phyloP scores from a whole-genome alignment of 2,329 filamentous ascomycete genomes.

The Pseudofabraea citricarpa region DNA sequence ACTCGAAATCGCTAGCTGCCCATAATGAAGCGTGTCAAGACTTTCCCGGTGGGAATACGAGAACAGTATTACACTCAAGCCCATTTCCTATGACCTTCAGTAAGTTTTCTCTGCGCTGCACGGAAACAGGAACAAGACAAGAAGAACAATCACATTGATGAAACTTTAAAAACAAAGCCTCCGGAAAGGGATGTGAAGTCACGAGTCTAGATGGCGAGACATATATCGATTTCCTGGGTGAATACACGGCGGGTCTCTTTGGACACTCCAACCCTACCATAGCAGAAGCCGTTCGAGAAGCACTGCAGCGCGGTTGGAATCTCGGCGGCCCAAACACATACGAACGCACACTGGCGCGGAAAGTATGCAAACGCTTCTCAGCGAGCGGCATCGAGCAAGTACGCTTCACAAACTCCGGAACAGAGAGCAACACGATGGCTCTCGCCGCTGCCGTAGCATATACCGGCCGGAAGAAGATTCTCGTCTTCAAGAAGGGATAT shows the following conservation, averaged over 20 bases:
- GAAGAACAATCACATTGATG: too few species aligned
- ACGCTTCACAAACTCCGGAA: constrained; percentile 62
- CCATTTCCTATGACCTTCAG: constrained; percentile 20
- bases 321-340: constrained; percentile 47
- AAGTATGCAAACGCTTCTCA: constrained; percentile 44
- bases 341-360: constrained; percentile 45
- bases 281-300: constrained; percentile 37
- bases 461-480: constrained; percentile 16
- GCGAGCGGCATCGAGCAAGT: constrained; percentile 42
- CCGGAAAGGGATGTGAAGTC: constrained; percentile 13
- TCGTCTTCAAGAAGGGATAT: constrained; percentile 20
- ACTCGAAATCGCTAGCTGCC: constrained; percentile 9
- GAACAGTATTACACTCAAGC: constrained; percentile 17
- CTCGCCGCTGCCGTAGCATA: constrained; percentile 33
- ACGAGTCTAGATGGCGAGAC: constrained; percentile 15
- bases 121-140: too few species aligned
- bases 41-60: constrained; percentile 22
- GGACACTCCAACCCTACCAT: constrained; percentile 59
- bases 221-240: constrained; percentile 57
- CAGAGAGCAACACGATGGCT: constrained; percentile 59
- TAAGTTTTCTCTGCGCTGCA: constrained; percentile 4
- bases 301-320: constrained; percentile 43
- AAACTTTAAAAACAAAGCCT: too few species aligned
- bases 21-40: constrained; percentile 17
- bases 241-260: constrained; percentile 61